Evolutionary conservation across 2,329 filamentous ascomycete genomes (phyloP).

Genomic region (Pseudogymnoascus sp.): DNA sequence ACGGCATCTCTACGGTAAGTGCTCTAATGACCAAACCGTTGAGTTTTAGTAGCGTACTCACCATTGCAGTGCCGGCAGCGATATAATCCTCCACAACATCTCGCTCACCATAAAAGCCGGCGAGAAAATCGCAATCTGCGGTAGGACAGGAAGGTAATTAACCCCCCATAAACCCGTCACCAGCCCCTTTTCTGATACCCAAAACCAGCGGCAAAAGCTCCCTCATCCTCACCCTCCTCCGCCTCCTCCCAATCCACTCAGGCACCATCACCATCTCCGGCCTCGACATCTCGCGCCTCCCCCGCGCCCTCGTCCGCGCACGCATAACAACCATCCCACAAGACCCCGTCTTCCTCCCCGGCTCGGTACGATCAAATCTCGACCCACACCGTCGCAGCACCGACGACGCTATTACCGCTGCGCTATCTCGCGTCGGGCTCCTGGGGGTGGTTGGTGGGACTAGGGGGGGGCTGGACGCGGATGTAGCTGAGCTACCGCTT

Average conservation of each 20-base stretch:
- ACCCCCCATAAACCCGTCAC: background rate
- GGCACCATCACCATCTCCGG: conserved; percentile 41
- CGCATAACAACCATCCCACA: conserved; percentile 34
- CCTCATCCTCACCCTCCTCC: conserved; percentile 33
- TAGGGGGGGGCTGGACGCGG: conserved; percentile 30
- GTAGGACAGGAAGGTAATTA: conserved; percentile 24
- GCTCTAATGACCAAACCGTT: background rate
- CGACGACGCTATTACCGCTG: conserved; percentile 35
- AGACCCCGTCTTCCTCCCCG: conserved; percentile 41
- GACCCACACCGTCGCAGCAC: conserved; percentile 34
- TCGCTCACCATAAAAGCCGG: conserved; percentile 22
- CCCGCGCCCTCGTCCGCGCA: conserved; percentile 36
- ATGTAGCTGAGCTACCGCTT: conserved; percentile 27
- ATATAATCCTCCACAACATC: background rate
- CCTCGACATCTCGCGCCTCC: conserved; percentile 36
- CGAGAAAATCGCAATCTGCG: conserved; percentile 31
- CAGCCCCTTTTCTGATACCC: background rate
- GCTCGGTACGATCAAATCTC: conserved; percentile 39
- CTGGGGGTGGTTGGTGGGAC: conserved; percentile 32
- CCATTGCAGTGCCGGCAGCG: background rate
- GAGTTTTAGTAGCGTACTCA: background rate
- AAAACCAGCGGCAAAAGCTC: conserved; percentile 34
- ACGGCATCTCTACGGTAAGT: conserved; percentile 14
- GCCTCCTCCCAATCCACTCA: conserved; percentile 29
- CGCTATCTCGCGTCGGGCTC: conserved; percentile 38